These are phyloP conservation scores for Ilyonectria sp. DNA, from an alignment of 2,329 filamentous ascomycete species.

Conservation along the genomic window DNA sequence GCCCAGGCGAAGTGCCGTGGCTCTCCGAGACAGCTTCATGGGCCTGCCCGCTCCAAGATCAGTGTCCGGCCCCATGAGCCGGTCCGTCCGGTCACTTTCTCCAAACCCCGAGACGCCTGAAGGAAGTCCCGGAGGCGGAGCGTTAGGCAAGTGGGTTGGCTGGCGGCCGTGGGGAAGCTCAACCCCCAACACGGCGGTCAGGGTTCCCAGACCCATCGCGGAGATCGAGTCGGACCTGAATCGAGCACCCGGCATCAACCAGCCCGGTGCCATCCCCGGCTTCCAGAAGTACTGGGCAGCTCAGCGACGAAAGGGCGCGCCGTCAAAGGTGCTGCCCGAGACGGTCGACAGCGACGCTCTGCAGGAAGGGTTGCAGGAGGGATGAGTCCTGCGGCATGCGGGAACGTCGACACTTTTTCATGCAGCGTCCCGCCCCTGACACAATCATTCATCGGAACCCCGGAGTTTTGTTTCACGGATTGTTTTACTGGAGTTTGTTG, in stretches of 20 bases:
- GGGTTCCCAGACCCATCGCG: conserved; percentile 42
- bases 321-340: conserved; percentile 71
- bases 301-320: conserved; percentile 66
- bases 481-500: conserved; percentile 41
- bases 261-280: conserved; percentile 81
- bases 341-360: conserved; percentile 73
- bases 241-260: conserved; percentile 82
- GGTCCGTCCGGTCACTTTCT: conserved; percentile 40
- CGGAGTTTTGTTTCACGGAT: conserved; percentile 37
- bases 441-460: conserved; percentile 30
- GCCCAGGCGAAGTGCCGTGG: conserved; percentile 66
- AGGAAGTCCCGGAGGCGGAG: conserved; percentile 41
- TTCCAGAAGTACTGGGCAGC: conserved; percentile 72
- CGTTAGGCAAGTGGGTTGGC: conserved; percentile 61
- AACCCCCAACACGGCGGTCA: conserved; percentile 31
- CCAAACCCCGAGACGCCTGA: conserved; percentile 44
- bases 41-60: conserved; percentile 54
- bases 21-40: conserved; percentile 71
- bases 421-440: background rate
- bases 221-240: conserved; percentile 57
- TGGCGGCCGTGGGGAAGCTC: conserved; percentile 64
- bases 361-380: conserved; percentile 67
- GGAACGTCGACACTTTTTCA: background rate
- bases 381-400: conserved; percentile 17
- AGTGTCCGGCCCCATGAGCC: conserved; percentile 51